Evolutionary conservation across 306 rosid species (phyloP), one percentile per base, ranked within the genome.

Genomic region (Citrullus amarus): DNA sequence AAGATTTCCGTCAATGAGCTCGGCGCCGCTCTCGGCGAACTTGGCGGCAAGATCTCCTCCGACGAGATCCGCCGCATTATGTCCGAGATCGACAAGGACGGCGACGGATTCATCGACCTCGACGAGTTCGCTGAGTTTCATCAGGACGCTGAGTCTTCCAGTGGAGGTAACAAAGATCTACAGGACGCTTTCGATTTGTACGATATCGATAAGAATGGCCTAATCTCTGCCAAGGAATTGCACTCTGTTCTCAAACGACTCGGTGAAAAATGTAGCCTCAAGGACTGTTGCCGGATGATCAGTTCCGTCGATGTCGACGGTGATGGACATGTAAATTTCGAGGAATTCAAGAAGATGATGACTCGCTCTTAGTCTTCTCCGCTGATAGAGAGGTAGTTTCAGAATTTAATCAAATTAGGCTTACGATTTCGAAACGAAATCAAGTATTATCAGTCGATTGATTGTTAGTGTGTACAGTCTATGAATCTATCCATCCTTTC

Each of bases 261-360:
- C 38, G 97, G 99, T 0, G 97, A 91, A 87, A 95, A 92, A 81
- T 86, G 97, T 56, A 85, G 97, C 39, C 84, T 87, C 4, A 67
- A 78, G 14, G 97, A 95, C 44, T 95, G 99, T 78, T 70, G 82
- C 71, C 85, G 68, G 69, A 95, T 95, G 95, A 95, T 95, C 74
- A 78, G 81, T n/a, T 86, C 91, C 66, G 99, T 95, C 6, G 99
- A 95, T 15, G 87, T 82, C 4, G 99, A 95, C 67, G 97, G 99
- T 55, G 97, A 95, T 46, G 97, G 97, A 5, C 82, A 73, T 82
- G 97, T 92, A 41, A 92, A 92, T 67, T 95, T 95, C 79, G 96
- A 92, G 38, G 99, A 95, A 83, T 95, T 95, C 87, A 95, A 95
- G 86, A 95, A 88, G 88, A 95, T 95, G 99, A 95, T 95, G 97